These are phyloP conservation scores for Uncinocarpus reesii DNA, from an alignment of 2,329 filamentous ascomycete species.

Conservation along the genomic window DNA sequence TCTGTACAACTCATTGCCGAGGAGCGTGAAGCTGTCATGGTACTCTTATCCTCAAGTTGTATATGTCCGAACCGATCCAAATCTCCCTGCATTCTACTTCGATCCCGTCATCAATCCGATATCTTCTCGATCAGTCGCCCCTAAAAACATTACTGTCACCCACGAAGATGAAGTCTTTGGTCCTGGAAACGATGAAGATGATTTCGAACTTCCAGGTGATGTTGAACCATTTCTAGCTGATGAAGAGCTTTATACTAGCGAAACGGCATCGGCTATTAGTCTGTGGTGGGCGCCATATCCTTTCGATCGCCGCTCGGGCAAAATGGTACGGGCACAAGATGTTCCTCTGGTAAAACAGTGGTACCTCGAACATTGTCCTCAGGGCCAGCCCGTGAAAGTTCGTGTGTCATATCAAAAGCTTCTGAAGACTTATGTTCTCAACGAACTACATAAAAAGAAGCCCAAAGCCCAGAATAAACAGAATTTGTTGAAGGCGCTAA, in stretches of 20 bases:
- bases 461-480: constrained; percentile 95
- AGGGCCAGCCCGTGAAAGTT: constrained; percentile 88
- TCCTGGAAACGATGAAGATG: constrained; percentile 64
- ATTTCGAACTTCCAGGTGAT: constrained; percentile 69
- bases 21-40: constrained; percentile 87
- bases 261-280: constrained; percentile 82
- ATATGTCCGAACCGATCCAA: constrained; percentile 75
- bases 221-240: constrained; percentile 82
- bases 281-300: constrained; percentile 98
- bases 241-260: constrained; percentile 76
- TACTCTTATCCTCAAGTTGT: constrained; percentile 90
- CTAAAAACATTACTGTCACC: constrained; percentile 83
- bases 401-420: constrained; percentile 97
- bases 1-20: constrained; percentile 89
- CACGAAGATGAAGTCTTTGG: constrained; percentile 95
- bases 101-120: constrained; percentile 97
- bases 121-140: constrained; percentile 83
- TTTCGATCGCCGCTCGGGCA: constrained; percentile 85
- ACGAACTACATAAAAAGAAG: constrained; percentile 90
- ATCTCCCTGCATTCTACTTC: constrained; percentile 92
- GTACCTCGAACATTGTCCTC: constrained; percentile 92
- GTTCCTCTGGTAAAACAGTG: constrained; percentile 95
- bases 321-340: constrained; percentile 94
- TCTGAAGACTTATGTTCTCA: constrained; percentile 89
- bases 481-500: constrained; percentile 76